Evolutionary conservation across 164 flowering plant species (phyloP).

Genomic region (Chimonanthus praecox): DNA sequence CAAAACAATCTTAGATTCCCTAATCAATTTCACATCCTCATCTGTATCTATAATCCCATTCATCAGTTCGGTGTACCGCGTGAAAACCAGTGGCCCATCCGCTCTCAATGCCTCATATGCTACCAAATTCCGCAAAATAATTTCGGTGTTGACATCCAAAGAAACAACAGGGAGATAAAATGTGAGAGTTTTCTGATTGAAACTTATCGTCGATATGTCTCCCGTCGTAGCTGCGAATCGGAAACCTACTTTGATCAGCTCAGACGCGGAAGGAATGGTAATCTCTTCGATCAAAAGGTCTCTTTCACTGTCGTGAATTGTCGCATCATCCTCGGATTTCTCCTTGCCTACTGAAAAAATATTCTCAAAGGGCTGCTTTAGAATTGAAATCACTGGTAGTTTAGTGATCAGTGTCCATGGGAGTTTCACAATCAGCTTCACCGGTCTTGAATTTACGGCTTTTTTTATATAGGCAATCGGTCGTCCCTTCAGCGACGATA

Average conservation of each 20-base stretch:
- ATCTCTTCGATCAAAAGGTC: constrained; percentile 11
- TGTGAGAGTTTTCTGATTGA: constrained; percentile 4
- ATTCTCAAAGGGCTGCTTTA: background rate
- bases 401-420: background rate
- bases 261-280: constrained; percentile 6
- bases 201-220: constrained; percentile 3
- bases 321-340: background rate
- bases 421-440: constrained; percentile 1
- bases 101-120: constrained; percentile 20
- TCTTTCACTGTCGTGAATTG: background rate
- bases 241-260: constrained; percentile 4
- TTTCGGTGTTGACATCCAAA: constrained; percentile 12
- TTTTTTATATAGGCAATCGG: too few relatives aligned
- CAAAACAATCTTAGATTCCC: constrained; percentile 13
- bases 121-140: constrained; percentile 15
- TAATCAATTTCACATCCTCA: constrained; percentile 18
- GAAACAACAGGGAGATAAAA: constrained; percentile 8
- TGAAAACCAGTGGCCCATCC: constrained; percentile 13
- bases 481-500: too few relatives aligned
- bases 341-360: background rate
- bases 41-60: constrained; percentile 23
- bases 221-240: constrained; percentile 5
- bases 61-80: constrained; percentile 22
- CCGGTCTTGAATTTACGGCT: background rate
- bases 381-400: too few relatives aligned